Evolutionary conservation across 352 stramenopile species (phyloP).

Genomic region (Phytophthora chlamydospora): DNA sequence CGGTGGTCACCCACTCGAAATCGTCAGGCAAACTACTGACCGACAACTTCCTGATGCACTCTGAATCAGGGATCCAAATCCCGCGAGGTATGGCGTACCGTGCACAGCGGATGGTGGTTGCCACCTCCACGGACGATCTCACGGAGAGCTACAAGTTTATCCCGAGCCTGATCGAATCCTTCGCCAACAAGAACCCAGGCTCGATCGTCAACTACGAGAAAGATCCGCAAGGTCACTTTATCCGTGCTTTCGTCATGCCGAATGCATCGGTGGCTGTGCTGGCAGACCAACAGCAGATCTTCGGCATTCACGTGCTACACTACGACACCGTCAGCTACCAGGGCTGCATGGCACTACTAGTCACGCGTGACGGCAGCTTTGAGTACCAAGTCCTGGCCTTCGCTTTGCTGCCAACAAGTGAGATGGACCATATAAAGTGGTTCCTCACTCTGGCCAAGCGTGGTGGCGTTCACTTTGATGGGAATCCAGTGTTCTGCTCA

Average conservation of each 20-base stretch:
- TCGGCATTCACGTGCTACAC: conserved; percentile 75
- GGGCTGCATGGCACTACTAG: conserved; percentile 61
- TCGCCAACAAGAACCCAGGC: conserved; percentile 72
- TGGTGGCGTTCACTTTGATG: conserved; percentile 55
- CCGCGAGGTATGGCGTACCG: conserved; percentile 74
- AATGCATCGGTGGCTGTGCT: conserved; percentile 54
- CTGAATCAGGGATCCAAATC: conserved; percentile 70
- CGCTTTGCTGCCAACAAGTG: conserved; percentile 62
- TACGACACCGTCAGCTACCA: conserved; percentile 76
- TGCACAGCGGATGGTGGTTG: conserved; percentile 71
- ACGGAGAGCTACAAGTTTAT: conserved; percentile 87
- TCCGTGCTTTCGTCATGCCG: conserved; percentile 76
- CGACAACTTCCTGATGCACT: conserved; percentile 77
- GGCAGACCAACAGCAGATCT: conserved; percentile 65
- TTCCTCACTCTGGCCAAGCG: conserved; percentile 66
- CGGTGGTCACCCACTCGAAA: conserved; percentile 80
- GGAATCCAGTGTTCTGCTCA: conserved; percentile 61
- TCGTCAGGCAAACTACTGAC: conserved; percentile 77
- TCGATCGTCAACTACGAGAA: conserved; percentile 71
- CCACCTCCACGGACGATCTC: conserved; percentile 73
- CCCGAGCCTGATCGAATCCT: conserved; percentile 72
- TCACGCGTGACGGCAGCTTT: conserved; percentile 76
- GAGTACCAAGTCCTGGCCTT: conserved; percentile 74
- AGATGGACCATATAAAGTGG: conserved; percentile 79
- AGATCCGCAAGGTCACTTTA: conserved; percentile 65